Base-by-base conservation (phyloP, 2,329 filamentous ascomycete genomes). In the Cryphonectria radicalis region DNA sequence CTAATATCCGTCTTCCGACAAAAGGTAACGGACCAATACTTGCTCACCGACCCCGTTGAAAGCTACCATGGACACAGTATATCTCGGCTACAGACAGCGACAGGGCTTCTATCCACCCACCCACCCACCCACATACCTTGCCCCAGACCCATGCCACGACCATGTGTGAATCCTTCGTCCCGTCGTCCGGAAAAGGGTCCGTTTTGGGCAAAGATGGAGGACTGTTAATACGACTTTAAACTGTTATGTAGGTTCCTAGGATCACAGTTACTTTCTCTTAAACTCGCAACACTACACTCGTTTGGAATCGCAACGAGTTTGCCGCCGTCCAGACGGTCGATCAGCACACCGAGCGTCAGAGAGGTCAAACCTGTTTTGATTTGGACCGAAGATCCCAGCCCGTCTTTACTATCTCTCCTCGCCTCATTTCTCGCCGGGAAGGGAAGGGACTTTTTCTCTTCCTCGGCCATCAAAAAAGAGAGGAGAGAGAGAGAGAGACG, bases 1-100 rank as follows among this genome's bases (percentile, higher is more conserved):
- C 3, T 28, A 7, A 28, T 28, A 17, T 59, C 25, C 28, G 28
- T 59, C 55, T 32, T 3, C 25, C 5, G 55, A 59, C 25, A 6
- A 19, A 8, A 3, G 25, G 19, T 32, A 57, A 50, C 17, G 22
- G 19, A 11, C 59, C 43, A 28, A 53, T 11, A 59, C 37, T 10
- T 68, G 69, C 59, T 68, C 63, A 60, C 59, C 69, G 59, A 59
- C 65, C 69, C 65, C 69, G 65, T 64, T 68, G 65, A 68, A 68
- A 68, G 65, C 43, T 59, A 50, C 46, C 46, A n/a, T 50, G 8
- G 46, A n/a, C 46, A n/a, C 46, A 43, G 46, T 10, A n/a, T 50
- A 35, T 22, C 43, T 37, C 25, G n/a, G 43, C 63, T 65, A 22
- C 62, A 67, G 35, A 28, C 25, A 57, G 57, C 4, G 62, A 40